phyloP scores from a whole-genome alignment of 176 grass and related monocot genomes.

The Juncus effusus region DNA sequence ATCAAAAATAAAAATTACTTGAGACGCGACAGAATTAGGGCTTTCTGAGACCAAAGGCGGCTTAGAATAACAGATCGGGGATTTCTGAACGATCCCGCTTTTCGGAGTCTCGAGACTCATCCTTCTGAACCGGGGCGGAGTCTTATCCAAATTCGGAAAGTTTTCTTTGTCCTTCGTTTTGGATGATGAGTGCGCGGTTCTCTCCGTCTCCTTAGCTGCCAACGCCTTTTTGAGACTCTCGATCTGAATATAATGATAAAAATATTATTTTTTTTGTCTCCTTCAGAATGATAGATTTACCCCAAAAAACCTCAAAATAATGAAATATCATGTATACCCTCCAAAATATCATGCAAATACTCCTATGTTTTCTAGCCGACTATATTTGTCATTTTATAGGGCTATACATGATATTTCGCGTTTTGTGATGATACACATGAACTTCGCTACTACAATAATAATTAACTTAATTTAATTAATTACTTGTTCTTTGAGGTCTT shows the following conservation, averaged over 20 bases:
- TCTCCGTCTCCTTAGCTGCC: slow-evolving; percentile 51
- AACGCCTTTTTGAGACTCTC: slow-evolving; percentile 74
- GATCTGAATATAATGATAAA: slow-evolving; percentile 41
- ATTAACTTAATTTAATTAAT: slow-evolving; percentile 1
- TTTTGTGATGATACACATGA: neutral
- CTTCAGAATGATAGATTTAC: no score
- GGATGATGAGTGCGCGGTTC: slow-evolving; percentile 22
- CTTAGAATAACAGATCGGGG: slow-evolving; percentile 36
- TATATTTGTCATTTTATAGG: neutral
- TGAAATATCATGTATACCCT: no score
- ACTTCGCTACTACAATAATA: neutral
- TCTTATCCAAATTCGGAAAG: slow-evolving; percentile 25
- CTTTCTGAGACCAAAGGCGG: slow-evolving; percentile 14
- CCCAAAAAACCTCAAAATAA: no score
- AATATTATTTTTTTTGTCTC: neutral
- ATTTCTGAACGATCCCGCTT: slow-evolving; percentile 24
- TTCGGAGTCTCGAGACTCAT: slow-evolving; percentile 66
- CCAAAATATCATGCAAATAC: neutral
- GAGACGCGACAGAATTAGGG: slow-evolving; percentile 4
- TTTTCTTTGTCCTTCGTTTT: slow-evolving; percentile 72
- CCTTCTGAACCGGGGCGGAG: slow-evolving; percentile 53
- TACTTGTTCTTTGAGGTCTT: slow-evolving; percentile 89
- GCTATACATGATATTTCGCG: no score
- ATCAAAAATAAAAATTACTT: neutral
- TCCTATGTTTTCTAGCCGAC: no score